Evolutionary conservation across 2,329 filamentous ascomycete genomes (phyloP).

Genomic region (Xylariaceae sp.): DNA sequence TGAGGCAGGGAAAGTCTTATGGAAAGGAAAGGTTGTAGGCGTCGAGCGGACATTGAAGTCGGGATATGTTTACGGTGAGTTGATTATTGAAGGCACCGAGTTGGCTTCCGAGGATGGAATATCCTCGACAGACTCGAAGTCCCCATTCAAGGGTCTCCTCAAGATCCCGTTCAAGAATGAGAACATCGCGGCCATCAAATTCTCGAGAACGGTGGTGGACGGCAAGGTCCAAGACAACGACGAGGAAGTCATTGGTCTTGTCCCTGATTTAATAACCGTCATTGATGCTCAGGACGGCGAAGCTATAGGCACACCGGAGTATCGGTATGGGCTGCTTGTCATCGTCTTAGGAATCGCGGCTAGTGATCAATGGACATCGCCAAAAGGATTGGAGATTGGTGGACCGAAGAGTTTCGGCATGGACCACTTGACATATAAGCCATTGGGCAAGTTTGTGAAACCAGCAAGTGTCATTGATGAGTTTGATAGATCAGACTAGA

Average conservation of each 20-base stretch:
- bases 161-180: constrained; percentile 74
- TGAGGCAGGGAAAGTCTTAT: constrained; percentile 54
- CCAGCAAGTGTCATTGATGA: constrained; percentile 55
- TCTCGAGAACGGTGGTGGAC: constrained; percentile 25
- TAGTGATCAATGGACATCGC: constrained; percentile 44
- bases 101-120: constrained; percentile 30
- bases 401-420: constrained; percentile 50
- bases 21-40: constrained; percentile 61
- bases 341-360: constrained; percentile 47
- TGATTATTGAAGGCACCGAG: constrained; percentile 51
- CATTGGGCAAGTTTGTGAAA: constrained; percentile 47
- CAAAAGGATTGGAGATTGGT: constrained; percentile 48
- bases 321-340: constrained; percentile 51
- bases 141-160: constrained; percentile 43
- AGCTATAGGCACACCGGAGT: constrained; percentile 56
- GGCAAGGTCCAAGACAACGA: constrained; percentile 35
- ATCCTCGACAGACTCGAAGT: neutral
- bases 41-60: constrained; percentile 56
- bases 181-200: constrained; percentile 59
- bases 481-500: constrained; percentile 26
- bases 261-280: constrained; percentile 56
- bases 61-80: constrained; percentile 60
- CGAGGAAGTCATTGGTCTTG: constrained; percentile 45
- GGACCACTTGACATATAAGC: constrained; percentile 45
- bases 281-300: constrained; percentile 56